Evolutionary conservation across 805 yeast species (phyloP).

Genomic region (Nakazawaea peltata): DNA sequence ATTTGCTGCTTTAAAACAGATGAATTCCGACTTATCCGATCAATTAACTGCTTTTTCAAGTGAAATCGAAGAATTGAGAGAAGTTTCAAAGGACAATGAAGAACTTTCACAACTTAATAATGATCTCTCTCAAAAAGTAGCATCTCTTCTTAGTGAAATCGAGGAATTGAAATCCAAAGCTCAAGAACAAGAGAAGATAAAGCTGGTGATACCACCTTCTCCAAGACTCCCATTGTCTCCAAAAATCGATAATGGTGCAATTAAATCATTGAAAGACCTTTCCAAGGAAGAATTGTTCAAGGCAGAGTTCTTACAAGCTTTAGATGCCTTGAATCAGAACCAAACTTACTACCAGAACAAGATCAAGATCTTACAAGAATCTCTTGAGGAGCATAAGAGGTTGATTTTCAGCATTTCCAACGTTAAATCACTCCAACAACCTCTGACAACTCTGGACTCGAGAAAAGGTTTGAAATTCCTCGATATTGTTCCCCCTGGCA

Average conservation of each 20-base stretch:
- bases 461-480: slow-evolving; percentile 7
- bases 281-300: slow-evolving; percentile 8
- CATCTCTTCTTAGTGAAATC: not conserved
- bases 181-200: not conserved
- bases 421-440: not conserved
- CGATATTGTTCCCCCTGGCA: slow-evolving; percentile 3
- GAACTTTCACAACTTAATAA: not conserved
- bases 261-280: slow-evolving; percentile 4
- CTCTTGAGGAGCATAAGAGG: slow-evolving; percentile 2
- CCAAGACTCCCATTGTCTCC: not conserved
- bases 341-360: slow-evolving; percentile 7
- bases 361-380: slow-evolving; percentile 4
- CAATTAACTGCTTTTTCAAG: no score
- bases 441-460: not conserved
- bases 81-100: not conserved
- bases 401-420: slow-evolving; percentile 3
- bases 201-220: not conserved
- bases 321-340: slow-evolving; percentile 4
- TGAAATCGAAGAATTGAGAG: no score
- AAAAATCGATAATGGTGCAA: not conserved
- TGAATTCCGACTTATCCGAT: no score
- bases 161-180: not conserved
- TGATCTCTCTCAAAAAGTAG: not conserved
- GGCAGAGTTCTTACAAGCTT: slow-evolving; percentile 4
- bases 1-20: no score